Evolutionary conservation across 1,284 basidiomycete species (phyloP).

Genomic region (Xerocomus amazonicus): DNA sequence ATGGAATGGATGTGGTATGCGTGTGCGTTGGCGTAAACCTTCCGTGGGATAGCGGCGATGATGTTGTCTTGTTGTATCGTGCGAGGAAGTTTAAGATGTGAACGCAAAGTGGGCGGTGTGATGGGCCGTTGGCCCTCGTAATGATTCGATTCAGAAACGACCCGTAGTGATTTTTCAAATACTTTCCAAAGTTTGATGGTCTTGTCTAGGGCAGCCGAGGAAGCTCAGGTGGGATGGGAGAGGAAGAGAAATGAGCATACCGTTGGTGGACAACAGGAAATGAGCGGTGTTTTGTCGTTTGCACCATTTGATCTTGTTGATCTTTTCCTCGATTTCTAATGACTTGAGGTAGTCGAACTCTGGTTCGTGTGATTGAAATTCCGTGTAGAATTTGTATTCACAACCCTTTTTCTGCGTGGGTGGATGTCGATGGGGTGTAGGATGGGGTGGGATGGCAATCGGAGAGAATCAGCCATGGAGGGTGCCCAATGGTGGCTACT

Average conservation of each 20-base stretch:
- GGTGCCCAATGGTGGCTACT: conserved; percentile 35
- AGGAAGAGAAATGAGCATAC: conserved; percentile 41
- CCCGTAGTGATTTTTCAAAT: conserved; percentile 95
- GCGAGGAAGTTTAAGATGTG: conserved; percentile 76
- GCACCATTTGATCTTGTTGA: conserved; percentile 99
- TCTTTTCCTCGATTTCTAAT: conserved; percentile 99
- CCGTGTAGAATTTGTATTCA: conserved; percentile 99
- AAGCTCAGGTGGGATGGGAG: neutral
- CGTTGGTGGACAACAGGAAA: conserved; percentile 96
- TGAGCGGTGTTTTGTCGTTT: conserved; percentile 97
- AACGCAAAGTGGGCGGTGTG: conserved; percentile 53
- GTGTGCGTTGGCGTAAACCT: conserved; percentile 99
- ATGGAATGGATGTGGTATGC: conserved; percentile 99
- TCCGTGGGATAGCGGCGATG: conserved; percentile 96
- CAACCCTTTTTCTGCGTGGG: conserved; percentile 90
- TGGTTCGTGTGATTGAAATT: conserved; percentile 99
- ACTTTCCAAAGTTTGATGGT: conserved; percentile 99
- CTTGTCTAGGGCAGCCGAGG: conserved; percentile 70
- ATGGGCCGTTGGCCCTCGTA: conserved; percentile 72
- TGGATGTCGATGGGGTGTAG: neutral
- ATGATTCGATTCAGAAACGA: conserved; percentile 97
- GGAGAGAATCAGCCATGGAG: conserved; percentile 30
- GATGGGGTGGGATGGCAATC: conserved; percentile 19
- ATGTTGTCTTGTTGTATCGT: conserved; percentile 97
- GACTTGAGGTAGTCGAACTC: conserved; percentile 99